Percentiles rank a stretch among this genome's conserved stretches.
phyloP scores from a whole-genome alignment of 192 early-diverging fungal species.

The Backusella westeae region DNA sequence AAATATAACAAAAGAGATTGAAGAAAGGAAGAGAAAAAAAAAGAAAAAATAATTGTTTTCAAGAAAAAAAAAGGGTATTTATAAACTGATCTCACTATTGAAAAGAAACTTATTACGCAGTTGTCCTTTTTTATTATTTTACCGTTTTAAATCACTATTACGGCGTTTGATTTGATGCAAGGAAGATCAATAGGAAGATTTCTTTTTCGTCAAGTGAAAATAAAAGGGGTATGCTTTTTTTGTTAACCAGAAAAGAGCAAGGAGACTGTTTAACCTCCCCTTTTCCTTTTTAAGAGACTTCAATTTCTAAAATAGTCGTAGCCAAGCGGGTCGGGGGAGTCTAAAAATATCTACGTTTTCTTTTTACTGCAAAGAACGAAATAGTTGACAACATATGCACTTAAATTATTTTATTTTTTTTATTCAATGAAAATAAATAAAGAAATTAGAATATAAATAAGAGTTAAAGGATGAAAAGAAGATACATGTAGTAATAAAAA shows the following conservation, averaged over 20 bases:
- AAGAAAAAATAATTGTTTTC: background rate
- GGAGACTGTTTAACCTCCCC: background rate
- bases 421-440: background rate
- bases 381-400: background rate
- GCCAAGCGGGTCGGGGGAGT: background rate
- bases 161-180: background rate
- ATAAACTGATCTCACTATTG: background rate
- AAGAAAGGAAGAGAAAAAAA: background rate
- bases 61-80: background rate
- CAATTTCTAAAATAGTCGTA: background rate
- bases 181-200: background rate
- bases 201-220: background rate
- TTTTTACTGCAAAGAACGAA: background rate
- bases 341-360: background rate
- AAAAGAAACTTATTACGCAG: background rate
- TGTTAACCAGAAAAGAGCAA: background rate
- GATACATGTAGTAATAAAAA: background rate
- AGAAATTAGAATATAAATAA: background rate
- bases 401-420: background rate
- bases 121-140: background rate
- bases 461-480: background rate
- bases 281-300: background rate
- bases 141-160: background rate
- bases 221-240: background rate
- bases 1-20: background rate